These are phyloP conservation scores for Metrosideros polymorpha DNA, from an alignment of 441 rosid genomes.

Conservation along the genomic window DNA sequence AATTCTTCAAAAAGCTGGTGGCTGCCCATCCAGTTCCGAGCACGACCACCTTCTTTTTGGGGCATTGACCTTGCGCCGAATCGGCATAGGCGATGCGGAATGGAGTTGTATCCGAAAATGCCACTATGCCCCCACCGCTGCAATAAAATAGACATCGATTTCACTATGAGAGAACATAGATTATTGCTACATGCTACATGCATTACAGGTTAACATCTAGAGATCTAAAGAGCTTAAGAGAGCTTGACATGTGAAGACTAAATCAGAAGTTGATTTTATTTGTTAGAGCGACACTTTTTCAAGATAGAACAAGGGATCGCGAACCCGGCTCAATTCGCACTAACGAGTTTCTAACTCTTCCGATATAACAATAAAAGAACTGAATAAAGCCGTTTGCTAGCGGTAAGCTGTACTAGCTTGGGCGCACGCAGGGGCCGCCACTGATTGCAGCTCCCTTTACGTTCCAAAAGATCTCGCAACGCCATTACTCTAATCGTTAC, in stretches of 20 bases:
- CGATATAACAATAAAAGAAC: neutral
- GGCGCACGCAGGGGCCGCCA: neutral
- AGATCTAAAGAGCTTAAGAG: neutral
- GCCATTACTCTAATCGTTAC: neutral
- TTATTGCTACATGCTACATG: neutral
- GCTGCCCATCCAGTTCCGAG: constrained; percentile 82
- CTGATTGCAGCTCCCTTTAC: neutral
- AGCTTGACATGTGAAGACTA: neutral
- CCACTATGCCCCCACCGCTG: constrained; percentile 42
- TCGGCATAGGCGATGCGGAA: neutral
- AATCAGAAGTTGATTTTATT: neutral
- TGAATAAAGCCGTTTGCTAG: neutral
- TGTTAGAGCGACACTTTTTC: neutral
- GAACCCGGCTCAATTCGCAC: neutral
- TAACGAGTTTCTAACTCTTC: neutral
- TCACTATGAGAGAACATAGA: neutral
- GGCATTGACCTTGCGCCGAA: constrained; percentile 14
- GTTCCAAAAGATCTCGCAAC: neutral
- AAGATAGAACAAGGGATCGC: neutral
- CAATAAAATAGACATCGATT: neutral
- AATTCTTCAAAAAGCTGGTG: constrained; percentile 60
- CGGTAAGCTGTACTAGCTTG: neutral
- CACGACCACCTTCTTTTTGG: constrained; percentile 42
- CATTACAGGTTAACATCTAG: neutral
- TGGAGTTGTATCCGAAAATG: constrained; percentile 20